These are phyloP conservation scores for Polygonum aviculare DNA, from an alignment of 148 eudicot genomes.

Conservation along the genomic window DNA sequence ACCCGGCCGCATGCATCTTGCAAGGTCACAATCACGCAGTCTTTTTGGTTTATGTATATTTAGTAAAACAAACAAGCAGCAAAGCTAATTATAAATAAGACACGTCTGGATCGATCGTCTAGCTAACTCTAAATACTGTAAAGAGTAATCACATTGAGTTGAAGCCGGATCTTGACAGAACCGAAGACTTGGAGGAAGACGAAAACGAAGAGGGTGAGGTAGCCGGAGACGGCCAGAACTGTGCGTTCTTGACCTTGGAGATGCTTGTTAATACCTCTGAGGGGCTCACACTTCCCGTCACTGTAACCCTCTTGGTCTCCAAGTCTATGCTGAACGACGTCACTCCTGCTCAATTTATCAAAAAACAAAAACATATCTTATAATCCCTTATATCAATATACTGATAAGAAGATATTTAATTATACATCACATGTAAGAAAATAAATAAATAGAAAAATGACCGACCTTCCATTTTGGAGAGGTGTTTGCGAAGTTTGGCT, in stretches of 20 bases:
- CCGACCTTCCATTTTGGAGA: slow-evolving; percentile 85
- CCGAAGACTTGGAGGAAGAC: slow-evolving; percentile 21
- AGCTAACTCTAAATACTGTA: neutral
- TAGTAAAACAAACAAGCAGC: neutral
- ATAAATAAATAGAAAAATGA: neutral
- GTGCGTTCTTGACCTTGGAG: slow-evolving; percentile 79
- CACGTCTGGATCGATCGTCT: neutral
- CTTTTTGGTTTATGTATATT: neutral
- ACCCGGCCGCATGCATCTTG: neutral
- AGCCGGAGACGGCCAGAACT: slow-evolving; percentile 64
- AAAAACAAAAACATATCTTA: neutral
- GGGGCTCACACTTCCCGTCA: slow-evolving; percentile 66
- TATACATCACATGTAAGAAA: too few species aligned
- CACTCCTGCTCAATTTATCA: slow-evolving; percentile 44
- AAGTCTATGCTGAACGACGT: slow-evolving; percentile 62
- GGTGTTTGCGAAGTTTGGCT: slow-evolving; percentile 77
- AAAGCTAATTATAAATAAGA: neutral
- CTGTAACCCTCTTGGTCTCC: slow-evolving; percentile 49
- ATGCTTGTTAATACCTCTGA: slow-evolving; percentile 54
- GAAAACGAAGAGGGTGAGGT: slow-evolving; percentile 23
- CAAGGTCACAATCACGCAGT: neutral
- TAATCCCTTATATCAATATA: neutral
- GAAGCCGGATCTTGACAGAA: slow-evolving; percentile 15
- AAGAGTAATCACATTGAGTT: neutral
- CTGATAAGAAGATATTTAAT: too few species aligned